phyloP scores from a whole-genome alignment of 2,329 filamentous ascomycete species.

The Pseudogymnoascus sp. region DNA sequence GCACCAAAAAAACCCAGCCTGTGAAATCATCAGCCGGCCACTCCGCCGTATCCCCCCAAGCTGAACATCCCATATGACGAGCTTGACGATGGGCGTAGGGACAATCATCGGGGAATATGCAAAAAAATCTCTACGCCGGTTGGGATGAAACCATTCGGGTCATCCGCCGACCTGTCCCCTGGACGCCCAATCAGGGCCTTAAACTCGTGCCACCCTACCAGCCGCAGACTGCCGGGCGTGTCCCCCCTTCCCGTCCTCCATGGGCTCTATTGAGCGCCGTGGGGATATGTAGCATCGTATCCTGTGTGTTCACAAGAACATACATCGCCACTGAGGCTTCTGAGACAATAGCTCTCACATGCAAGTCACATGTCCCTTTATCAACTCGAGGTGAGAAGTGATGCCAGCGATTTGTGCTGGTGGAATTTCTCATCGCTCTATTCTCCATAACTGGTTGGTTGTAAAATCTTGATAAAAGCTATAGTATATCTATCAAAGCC shows the following conservation, averaged over 20 bases:
- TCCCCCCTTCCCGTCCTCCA: not conserved
- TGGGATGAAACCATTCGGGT: slow-evolving; percentile 2
- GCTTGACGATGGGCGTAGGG: not conserved
- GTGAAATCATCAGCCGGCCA: not conserved
- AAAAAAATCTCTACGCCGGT: not conserved
- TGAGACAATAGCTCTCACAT: not conserved
- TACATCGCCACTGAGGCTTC: not conserved
- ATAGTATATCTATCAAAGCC: not conserved
- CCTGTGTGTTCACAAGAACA: not conserved
- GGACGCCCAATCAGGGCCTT: slow-evolving; percentile 8
- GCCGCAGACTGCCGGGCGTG: slow-evolving; percentile 3
- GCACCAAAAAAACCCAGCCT: not conserved
- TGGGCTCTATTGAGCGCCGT: not conserved
- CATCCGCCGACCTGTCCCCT: slow-evolving; percentile 1
- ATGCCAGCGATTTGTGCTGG: not conserved
- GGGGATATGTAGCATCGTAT: not conserved
- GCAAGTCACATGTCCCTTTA: not conserved
- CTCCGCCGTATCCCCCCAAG: not conserved
- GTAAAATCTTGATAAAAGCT: not conserved
- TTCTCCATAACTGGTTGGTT: too few species aligned
- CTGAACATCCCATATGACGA: not conserved
- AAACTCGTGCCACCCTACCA: slow-evolving; percentile 7
- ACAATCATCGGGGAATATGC: not conserved
- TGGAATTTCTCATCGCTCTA: not conserved
- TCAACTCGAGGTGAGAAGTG: not conserved